phyloP scores from a whole-genome alignment of 139 green algal species.

The Nannochloris sp. region DNA sequence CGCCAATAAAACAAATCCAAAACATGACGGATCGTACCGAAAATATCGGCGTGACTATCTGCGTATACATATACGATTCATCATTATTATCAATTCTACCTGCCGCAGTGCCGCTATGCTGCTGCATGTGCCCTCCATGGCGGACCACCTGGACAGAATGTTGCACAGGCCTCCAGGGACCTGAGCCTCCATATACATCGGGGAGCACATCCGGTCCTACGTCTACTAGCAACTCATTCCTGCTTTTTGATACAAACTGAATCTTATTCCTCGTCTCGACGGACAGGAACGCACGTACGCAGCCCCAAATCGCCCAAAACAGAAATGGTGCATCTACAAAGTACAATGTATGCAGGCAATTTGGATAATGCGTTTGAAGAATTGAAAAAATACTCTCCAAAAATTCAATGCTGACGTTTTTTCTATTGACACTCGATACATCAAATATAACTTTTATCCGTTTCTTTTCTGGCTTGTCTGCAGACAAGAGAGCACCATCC shows the following conservation, averaged over 20 bases:
- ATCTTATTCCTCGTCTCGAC: slow-evolving; percentile 47
- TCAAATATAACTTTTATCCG: slow-evolving; percentile 39
- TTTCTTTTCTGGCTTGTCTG: slow-evolving; percentile 26
- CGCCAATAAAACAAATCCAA: too few species aligned
- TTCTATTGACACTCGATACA: slow-evolving; percentile 24
- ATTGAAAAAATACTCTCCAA: slow-evolving; percentile 49
- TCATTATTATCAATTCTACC: too few species aligned
- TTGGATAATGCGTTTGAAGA: slow-evolving; percentile 47
- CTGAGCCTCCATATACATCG: slow-evolving; percentile 35
- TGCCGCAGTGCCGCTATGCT: too few species aligned
- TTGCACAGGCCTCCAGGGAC: slow-evolving; percentile 20
- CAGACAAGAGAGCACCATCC: slow-evolving; percentile 23
- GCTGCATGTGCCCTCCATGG: too few species aligned
- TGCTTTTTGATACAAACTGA: slow-evolving; percentile 30
- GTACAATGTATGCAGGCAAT: slow-evolving; percentile 40
- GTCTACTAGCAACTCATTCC: slow-evolving; percentile 5
- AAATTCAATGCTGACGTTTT: slow-evolving; percentile 41
- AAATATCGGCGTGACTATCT: too few species aligned
- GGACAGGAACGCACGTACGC: slow-evolving; percentile 52
- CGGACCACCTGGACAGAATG: too few species aligned
- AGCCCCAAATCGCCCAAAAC: slow-evolving; percentile 56
- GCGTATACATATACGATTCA: too few species aligned
- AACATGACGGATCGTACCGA: too few species aligned
- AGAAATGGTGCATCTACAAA: slow-evolving; percentile 54
- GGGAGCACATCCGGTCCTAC: slow-evolving; percentile 40